These are phyloP conservation scores for Ganoderma resinaceum DNA, from an alignment of 1,284 basidiomycete species.

Conservation along the genomic window DNA sequence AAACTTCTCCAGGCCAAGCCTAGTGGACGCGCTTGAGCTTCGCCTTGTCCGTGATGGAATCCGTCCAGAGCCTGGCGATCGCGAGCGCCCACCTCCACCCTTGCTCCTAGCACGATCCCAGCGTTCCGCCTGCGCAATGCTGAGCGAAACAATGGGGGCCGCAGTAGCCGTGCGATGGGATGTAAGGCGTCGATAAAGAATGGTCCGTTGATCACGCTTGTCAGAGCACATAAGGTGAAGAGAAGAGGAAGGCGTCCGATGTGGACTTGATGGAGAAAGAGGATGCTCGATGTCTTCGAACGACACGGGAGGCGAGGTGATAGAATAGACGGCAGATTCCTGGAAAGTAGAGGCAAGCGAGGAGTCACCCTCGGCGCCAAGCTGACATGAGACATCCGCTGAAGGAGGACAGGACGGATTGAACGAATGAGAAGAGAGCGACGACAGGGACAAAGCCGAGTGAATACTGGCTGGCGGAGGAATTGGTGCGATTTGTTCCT, in stretches of 20 bases:
- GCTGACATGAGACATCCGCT: neutral
- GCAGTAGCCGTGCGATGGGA: conserved; percentile 22
- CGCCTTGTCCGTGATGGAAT: conserved; percentile 17
- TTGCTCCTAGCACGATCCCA: neutral
- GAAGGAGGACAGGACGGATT: conserved; percentile 9
- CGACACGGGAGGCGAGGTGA: conserved; percentile 6
- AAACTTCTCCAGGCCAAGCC: conserved; percentile 11
- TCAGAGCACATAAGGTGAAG: conserved; percentile 3
- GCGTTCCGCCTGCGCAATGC: conserved; percentile 29
- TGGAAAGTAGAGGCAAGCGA: conserved; percentile 16
- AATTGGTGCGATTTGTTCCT: neutral
- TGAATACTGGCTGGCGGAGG: neutral
- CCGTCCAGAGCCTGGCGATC: conserved; percentile 21
- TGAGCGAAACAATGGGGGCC: conserved; percentile 31
- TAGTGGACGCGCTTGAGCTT: conserved; percentile 25
- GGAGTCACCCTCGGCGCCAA: conserved; percentile 3
- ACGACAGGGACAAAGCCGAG: conserved; percentile 2
- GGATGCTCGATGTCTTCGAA: neutral
- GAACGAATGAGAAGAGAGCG: conserved; percentile 7
- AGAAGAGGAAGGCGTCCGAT: conserved; percentile 12
- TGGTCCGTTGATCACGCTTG: neutral
- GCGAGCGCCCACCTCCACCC: conserved; percentile 13
- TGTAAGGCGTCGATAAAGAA: conserved; percentile 3
- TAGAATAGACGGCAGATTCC: conserved; percentile 3
- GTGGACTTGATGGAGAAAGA: conserved; percentile 8